phyloP scores from a whole-genome alignment of 1,284 basidiomycete genomes.

The Marasmius fiardii region DNA sequence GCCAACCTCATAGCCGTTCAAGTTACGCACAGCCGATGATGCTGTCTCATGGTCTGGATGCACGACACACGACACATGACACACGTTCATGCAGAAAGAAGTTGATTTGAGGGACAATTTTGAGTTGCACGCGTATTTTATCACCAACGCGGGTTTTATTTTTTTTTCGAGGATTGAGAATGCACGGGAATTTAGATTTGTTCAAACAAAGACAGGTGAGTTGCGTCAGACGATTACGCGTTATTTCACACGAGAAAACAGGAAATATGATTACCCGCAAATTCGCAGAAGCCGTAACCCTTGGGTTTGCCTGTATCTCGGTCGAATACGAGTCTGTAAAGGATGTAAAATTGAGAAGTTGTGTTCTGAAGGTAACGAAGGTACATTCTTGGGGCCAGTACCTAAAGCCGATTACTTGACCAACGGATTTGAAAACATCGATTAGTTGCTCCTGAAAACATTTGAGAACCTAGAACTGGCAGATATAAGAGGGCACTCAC shows the following conservation, averaged over 20 bases:
- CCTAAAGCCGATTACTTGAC: conserved; percentile 87
- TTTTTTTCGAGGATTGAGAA: conserved; percentile 1
- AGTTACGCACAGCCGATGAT: conserved; percentile 78
- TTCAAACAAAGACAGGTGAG: conserved; percentile 18
- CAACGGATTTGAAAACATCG: conserved; percentile 83
- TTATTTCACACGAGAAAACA: conserved; percentile 24
- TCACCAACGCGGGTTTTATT: not conserved
- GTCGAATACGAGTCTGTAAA: conserved; percentile 87
- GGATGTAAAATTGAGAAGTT: conserved; percentile 2
- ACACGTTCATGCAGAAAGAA: not conserved
- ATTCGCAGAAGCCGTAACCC: conserved; percentile 98
- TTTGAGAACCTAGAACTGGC: not conserved
- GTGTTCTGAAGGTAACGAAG: not conserved
- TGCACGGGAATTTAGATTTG: not conserved
- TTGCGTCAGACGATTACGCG: conserved; percentile 34
- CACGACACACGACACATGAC: not conserved
- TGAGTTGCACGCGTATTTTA: not conserved
- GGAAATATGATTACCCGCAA: conserved; percentile 71
- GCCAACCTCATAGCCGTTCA: conserved; percentile 80
- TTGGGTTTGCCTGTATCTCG: conserved; percentile 93
- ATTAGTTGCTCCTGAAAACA: conserved; percentile 68
- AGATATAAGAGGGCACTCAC: conserved; percentile 27
- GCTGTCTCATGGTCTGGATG: conserved; percentile 85
- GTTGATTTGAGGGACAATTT: not conserved
- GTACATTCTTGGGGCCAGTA: conserved; percentile 25